A percentile compares a stretch with the other conserved stretches of the same genome.
Evolutionary conservation across 1,284 basidiomycete genomes (phyloP).

Genomic region (Puccinia brachypodii): DNA sequence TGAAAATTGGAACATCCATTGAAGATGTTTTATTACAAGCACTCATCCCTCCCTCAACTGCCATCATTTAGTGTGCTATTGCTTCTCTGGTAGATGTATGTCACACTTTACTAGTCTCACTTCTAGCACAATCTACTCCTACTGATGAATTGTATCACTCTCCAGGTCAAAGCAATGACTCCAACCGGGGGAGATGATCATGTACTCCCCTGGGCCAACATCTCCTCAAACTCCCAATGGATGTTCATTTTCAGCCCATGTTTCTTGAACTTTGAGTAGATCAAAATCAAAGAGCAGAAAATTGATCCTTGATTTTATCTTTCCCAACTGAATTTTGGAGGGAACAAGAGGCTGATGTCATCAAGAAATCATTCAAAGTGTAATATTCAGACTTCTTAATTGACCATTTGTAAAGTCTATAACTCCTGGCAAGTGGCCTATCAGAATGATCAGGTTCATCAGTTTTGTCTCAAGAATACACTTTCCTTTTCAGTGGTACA

Average conservation of each 20-base stretch:
- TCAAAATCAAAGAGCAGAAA: background rate
- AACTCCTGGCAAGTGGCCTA: constrained; percentile 80
- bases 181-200: constrained; percentile 83
- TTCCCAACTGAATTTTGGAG: constrained; percentile 88
- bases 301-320: constrained; percentile 46
- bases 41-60: constrained; percentile 80
- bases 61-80: constrained; percentile 90
- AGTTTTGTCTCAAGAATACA: constrained; percentile 78
- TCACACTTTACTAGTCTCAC: background rate
- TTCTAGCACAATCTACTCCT: background rate
- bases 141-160: background rate
- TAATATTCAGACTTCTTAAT: constrained; percentile 96
- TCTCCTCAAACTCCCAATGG: constrained; percentile 81
- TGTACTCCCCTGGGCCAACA: constrained; percentile 88
- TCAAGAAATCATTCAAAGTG: constrained; percentile 75
- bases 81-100: constrained; percentile 79
- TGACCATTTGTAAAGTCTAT: constrained; percentile 90
- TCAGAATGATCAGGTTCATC: constrained; percentile 61
- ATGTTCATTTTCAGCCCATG: constrained; percentile 67
- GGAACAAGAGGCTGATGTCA: constrained; percentile 80
- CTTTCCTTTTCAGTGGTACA: constrained; percentile 74
- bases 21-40: constrained; percentile 86
- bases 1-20: constrained; percentile 85
- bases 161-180: constrained; percentile 72
- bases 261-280: constrained; percentile 3